A percentile compares a stretch with the other conserved stretches of the same genome.
These are phyloP conservation scores for Ogataea kodamae DNA, from an alignment of 805 yeast genomes.

Conservation along the genomic window DNA sequence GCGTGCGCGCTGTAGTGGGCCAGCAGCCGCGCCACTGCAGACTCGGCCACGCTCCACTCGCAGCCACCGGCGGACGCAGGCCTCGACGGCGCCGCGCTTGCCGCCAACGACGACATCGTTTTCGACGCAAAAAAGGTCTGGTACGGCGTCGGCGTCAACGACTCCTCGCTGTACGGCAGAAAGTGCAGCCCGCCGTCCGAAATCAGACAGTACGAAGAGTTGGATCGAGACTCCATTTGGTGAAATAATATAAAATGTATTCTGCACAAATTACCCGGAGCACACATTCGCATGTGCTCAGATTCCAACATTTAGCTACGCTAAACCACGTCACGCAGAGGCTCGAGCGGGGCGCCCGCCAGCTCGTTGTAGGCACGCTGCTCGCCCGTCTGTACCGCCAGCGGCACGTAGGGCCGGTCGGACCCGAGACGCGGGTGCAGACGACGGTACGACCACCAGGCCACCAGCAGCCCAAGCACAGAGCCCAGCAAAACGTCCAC, in stretches of 20 bases:
- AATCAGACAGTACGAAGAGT: slow-evolving; percentile 27
- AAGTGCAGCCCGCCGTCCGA: slow-evolving; percentile 30
- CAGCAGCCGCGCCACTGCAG: slow-evolving; percentile 16
- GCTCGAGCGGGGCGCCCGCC: too few relatives aligned
- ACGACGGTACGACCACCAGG: slow-evolving; percentile 54
- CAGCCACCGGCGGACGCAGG: slow-evolving; percentile 12
- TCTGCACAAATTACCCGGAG: slow-evolving; percentile 7
- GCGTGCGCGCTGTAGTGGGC: slow-evolving; percentile 43
- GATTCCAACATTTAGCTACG: too few relatives aligned
- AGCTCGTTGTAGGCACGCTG: too few relatives aligned
- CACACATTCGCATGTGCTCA: too few relatives aligned
- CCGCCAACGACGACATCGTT: slow-evolving; percentile 25
- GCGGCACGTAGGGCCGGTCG: too few relatives aligned
- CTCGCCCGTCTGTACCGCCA: too few relatives aligned
- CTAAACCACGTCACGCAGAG: too few relatives aligned
- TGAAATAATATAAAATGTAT: too few relatives aligned
- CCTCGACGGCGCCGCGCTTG: slow-evolving; percentile 15
- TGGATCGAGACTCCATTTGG: slow-evolving; percentile 5
- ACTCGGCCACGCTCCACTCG: slow-evolving; percentile 10
- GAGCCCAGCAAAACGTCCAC: slow-evolving; percentile 78
- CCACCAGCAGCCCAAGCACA: slow-evolving; percentile 57
- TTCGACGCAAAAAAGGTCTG: slow-evolving; percentile 25
- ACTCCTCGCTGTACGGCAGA: slow-evolving; percentile 22
- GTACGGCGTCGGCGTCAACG: slow-evolving; percentile 13
- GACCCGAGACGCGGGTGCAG: too few relatives aligned